These are phyloP conservation scores for Boletus rubroflammeus DNA, from an alignment of 768 basidiomycete genomes.

Conservation along the genomic window DNA sequence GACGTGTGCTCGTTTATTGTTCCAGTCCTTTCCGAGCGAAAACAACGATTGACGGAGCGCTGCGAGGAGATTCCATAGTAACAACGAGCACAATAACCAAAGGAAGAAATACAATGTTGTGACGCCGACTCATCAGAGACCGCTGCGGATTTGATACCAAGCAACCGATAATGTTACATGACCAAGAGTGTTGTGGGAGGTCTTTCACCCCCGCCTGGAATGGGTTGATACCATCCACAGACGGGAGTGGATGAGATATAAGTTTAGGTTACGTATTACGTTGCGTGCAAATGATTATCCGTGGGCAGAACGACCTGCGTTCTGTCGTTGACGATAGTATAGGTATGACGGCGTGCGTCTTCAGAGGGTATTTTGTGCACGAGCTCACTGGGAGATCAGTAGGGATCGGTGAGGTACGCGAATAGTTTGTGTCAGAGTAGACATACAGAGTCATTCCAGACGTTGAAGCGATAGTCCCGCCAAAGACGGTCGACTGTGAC, in stretches of 20 bases:
- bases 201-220: constrained; percentile 12
- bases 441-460: constrained; percentile 53
- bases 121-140: constrained; percentile 9
- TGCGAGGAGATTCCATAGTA: constrained; percentile 4
- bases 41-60: constrained; percentile 4
- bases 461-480: constrained; percentile 61
- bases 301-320: constrained; percentile 28
- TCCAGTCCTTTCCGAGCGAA: constrained; percentile 1
- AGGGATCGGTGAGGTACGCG: constrained; percentile 5
- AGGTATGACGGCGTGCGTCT: constrained; percentile 22
- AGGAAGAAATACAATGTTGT: constrained; percentile 11
- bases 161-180: constrained; percentile 24
- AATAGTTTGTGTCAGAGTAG: neutral
- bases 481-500: constrained; percentile 64
- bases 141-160: constrained; percentile 15
- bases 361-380: constrained; percentile 22
- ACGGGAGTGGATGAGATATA: constrained; percentile 18
- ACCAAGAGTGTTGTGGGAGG: constrained; percentile 23
- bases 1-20: constrained; percentile 10
- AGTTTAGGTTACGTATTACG: constrained; percentile 33
- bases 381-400: constrained; percentile 19
- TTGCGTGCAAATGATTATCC: constrained; percentile 24
- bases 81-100: constrained; percentile 15
- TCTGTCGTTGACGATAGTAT: constrained; percentile 27
- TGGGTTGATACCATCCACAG: constrained; percentile 7